Evolutionary conservation across 78 protist genomes (phyloP).

Genomic region (Dictyostelium firmibasis): DNA sequence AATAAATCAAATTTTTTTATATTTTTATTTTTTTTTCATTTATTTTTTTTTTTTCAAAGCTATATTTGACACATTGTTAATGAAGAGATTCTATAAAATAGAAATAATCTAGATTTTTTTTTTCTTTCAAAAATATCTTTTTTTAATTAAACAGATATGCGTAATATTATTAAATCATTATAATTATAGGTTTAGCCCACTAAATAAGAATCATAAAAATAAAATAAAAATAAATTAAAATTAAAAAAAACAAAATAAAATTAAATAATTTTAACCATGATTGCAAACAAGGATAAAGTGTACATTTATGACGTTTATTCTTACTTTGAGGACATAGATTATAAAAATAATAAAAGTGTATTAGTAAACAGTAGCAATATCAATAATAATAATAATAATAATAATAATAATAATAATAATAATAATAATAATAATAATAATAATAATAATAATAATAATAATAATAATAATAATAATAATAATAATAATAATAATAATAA

Average conservation of each 20-base stretch:
- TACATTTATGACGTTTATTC: conserved; percentile 56
- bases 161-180: background rate
- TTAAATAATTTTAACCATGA: background rate
- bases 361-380: background rate
- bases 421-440: background rate
- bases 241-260: background rate
- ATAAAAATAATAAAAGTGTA: background rate
- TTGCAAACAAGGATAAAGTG: conserved; percentile 20
- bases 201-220: background rate
- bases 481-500: background rate
- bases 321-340: conserved; percentile 17
- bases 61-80: too few species aligned
- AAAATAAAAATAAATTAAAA: background rate
- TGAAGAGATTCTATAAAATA: background rate
- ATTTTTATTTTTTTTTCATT: background rate
- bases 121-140: background rate
- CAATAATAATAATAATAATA: background rate
- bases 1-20: background rate
- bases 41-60: background rate
- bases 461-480: conserved; percentile 5
- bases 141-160: background rate
- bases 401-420: background rate
- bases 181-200: background rate
- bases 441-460: conserved; percentile 1
- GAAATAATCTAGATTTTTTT: background rate